Evolutionary conservation across 805 yeast species (phyloP), one percentile per base, ranked within the genome.

Genomic region (Candida boidinii): DNA sequence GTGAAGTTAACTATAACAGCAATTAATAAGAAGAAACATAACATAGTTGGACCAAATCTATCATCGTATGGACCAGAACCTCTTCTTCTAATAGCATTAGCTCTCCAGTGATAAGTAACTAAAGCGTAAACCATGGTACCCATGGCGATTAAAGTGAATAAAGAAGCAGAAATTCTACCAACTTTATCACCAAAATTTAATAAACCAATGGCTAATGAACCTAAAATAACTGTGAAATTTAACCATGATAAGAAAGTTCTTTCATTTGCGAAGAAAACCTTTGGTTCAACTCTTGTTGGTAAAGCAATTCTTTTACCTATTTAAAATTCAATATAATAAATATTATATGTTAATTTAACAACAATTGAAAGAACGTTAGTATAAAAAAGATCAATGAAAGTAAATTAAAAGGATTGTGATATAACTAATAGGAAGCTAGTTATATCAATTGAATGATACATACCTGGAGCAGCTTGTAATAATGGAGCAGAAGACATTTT

Each of bases 41-140:
- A 72, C 83, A 90, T 79, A 12, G 99, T 94, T 29, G 99, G 98
- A 28, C 99, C 99, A 46, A 92, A 80, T 55, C 98, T 76, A 61
- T 92, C 99, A 54, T 92, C 99, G 56, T 92, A 92, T n/a, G 98
- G 98, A 30, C 98, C 98, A 11, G 95, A 77, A 26, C 98, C 98
- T 61, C 97, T 79, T 62, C 90, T 73, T 60, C 99, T 79, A 46
- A 92, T 92, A 38, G 98, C 98, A 54, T 88, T 86, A 2, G 98
- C 98, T 68, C 99, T 84, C 98, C 98, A 94, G 61, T 92, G 99
- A 59, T 92, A 92, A 10, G 97, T 92, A 30, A 86, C 72, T 41
- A 92, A 70, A 2, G 99, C 98, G 51, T 92, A 92, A 3, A 80
- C 71, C 99, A 92, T 92, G 17, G 98, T 90, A 43, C 84, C 86